Evolutionary conservation across 1,139 yeast species (phyloP).

Genomic region (Lodderomyces orthopsilosis): DNA sequence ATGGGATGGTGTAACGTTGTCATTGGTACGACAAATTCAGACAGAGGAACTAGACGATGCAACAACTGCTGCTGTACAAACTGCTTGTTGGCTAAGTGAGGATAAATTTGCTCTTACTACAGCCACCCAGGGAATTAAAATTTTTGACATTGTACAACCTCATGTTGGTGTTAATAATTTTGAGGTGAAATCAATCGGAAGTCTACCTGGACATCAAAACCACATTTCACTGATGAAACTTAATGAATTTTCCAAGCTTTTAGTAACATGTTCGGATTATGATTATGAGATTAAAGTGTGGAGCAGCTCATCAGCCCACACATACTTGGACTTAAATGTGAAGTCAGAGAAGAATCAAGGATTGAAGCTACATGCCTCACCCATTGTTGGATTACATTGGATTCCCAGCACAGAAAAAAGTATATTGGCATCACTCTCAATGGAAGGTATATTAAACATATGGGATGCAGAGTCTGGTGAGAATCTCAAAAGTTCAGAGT

Average conservation of each 20-base stretch:
- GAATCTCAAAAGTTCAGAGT: conserved; percentile 22
- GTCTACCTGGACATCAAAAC: conserved; percentile 66
- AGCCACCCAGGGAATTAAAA: conserved; percentile 51
- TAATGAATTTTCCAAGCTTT: conserved; percentile 46
- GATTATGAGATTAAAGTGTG: conserved; percentile 72
- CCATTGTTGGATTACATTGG: conserved; percentile 59
- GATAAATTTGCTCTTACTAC: conserved; percentile 64
- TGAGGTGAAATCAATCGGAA: conserved; percentile 54
- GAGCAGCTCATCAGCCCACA: conserved; percentile 59
- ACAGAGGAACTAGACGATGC: conserved; percentile 8
- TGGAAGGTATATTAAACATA: conserved; percentile 68
- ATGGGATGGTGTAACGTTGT: conserved; percentile 39
- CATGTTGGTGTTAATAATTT: conserved; percentile 14
- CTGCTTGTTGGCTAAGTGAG: conserved; percentile 69
- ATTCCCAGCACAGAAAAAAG: conserved; percentile 23
- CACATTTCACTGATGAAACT: conserved; percentile 58
- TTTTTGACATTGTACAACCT: conserved; percentile 46
- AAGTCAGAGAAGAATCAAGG: conserved; percentile 13
- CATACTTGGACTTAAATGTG: conserved; percentile 29
- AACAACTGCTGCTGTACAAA: conserved; percentile 21
- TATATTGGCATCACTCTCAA: conserved; percentile 43
- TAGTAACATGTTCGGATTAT: conserved; percentile 70
- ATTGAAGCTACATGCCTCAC: conserved; percentile 46
- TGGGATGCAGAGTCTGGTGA: conserved; percentile 59
- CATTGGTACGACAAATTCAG: conserved; percentile 29